Percentiles rank a stretch among this genome's conserved stretches.
Evolutionary conservation across 805 yeast species (phyloP).

Genomic region (Lachancea nothofagi): DNA sequence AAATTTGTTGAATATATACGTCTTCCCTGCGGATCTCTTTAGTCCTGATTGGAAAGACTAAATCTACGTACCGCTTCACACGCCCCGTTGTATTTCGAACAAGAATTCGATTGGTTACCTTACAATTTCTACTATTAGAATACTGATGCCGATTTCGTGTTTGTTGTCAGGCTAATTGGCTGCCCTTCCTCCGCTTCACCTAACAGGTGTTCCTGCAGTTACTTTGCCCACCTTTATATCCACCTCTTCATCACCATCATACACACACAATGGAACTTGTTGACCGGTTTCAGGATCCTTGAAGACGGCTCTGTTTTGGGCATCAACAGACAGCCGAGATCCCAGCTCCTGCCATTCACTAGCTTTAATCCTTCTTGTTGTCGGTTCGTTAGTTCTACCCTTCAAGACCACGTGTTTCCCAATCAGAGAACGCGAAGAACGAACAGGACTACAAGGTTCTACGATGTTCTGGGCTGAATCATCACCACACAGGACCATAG

Average conservation of each 20-base stretch:
- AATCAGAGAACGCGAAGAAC: constrained; percentile 5
- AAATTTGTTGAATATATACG: no score
- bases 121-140: no score
- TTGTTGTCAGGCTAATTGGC: no score
- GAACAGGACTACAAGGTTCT: constrained; percentile 15
- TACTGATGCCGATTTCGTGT: no score
- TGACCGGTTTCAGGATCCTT: constrained; percentile 13
- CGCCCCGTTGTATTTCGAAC: no score
- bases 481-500: constrained; percentile 65
- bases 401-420: constrained; percentile 16
- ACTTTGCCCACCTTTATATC: constrained; percentile 14
- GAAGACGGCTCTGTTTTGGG: constrained; percentile 11
- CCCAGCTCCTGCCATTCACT: constrained; percentile 22
- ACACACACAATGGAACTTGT: constrained; percentile 13
- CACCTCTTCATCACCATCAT: constrained; percentile 6
- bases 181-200: neutral
- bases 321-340: constrained; percentile 11
- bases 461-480: constrained; percentile 16
- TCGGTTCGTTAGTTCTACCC: constrained; percentile 2
- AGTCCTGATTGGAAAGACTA: no score
- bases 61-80: no score
- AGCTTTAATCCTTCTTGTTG: constrained; percentile 17
- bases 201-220: constrained; percentile 16
- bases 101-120: no score
- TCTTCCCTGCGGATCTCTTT: no score